phyloP scores from a whole-genome alignment of 768 basidiomycete species.

The Lentinula boryana region DNA sequence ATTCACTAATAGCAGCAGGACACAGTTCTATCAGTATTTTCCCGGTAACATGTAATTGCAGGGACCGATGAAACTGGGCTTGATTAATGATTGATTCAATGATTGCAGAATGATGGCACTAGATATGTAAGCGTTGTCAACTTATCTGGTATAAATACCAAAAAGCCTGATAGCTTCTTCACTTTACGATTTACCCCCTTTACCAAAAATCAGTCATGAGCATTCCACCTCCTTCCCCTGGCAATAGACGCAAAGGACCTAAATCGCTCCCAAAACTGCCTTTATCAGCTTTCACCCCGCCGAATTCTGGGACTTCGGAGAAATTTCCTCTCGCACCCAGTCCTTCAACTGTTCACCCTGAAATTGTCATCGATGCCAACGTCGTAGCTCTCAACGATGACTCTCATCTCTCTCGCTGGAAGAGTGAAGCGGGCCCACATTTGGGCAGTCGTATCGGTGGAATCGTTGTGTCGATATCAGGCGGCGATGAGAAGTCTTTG shows the following conservation, averaged over 20 bases:
- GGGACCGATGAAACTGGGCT: neutral
- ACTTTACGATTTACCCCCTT: neutral
- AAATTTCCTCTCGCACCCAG: constrained; percentile 64
- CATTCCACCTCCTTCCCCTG: constrained; percentile 29
- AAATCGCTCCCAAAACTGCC: constrained; percentile 70
- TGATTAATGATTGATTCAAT: neutral
- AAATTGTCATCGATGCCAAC: constrained; percentile 61
- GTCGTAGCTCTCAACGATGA: constrained; percentile 39
- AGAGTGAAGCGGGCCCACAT: constrained; percentile 39
- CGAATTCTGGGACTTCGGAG: constrained; percentile 61
- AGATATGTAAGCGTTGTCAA: neutral
- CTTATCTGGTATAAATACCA: neutral
- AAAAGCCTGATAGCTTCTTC: no score
- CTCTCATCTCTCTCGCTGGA: constrained; percentile 43
- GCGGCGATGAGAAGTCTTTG: constrained; percentile 36
- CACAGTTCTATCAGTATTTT: no score
- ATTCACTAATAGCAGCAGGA: no score
- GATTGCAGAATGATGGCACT: neutral
- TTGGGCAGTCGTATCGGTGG: constrained; percentile 43
- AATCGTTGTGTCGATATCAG: constrained; percentile 50
- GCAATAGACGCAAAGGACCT: constrained; percentile 49
- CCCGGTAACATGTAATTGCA: no score
- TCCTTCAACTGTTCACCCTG: constrained; percentile 61
- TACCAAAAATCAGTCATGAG: constrained; percentile 6
- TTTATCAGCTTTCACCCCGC: constrained; percentile 64